A percentile compares a stretch with the other conserved stretches of the same genome.
These are phyloP conservation scores for Phytophthora cryptogea DNA, from an alignment of 352 stramenopile species.

Conservation along the genomic window DNA sequence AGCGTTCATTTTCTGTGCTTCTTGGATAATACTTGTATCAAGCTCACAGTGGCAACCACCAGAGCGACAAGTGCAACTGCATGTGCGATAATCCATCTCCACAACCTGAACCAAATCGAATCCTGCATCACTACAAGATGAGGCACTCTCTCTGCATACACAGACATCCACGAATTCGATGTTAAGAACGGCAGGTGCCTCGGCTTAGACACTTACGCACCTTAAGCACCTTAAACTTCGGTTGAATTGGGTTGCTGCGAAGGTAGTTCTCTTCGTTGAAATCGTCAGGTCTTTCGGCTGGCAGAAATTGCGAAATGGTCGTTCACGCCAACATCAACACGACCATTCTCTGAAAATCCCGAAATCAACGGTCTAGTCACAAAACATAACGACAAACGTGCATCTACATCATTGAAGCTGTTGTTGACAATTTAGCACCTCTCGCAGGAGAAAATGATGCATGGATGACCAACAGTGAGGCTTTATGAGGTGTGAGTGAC, in stretches of 20 bases:
- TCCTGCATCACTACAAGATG: constrained; percentile 6
- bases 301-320: neutral
- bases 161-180: neutral
- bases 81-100: neutral
- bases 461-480: too few relatives aligned
- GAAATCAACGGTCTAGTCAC: too few relatives aligned
- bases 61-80: constrained; percentile 2
- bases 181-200: neutral
- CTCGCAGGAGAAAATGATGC: too few relatives aligned
- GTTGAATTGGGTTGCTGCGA: constrained; percentile 9
- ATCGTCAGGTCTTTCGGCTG: neutral
- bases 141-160: constrained; percentile 2
- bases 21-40: too few relatives aligned
- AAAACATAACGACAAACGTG: too few relatives aligned
- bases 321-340: too few relatives aligned
- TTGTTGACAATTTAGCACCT: too few relatives aligned
- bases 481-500: too few relatives aligned
- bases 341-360: too few relatives aligned
- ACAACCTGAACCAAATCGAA: constrained; percentile 6
- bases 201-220: constrained; percentile 3
- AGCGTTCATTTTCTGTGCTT: too few relatives aligned
- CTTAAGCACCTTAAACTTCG: constrained; percentile 12
- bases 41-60: neutral
- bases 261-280: neutral
- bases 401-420: too few relatives aligned